These are phyloP conservation scores for Metschnikowia kunwiensis DNA, from an alignment of 805 yeast species.

Conservation along the genomic window DNA sequence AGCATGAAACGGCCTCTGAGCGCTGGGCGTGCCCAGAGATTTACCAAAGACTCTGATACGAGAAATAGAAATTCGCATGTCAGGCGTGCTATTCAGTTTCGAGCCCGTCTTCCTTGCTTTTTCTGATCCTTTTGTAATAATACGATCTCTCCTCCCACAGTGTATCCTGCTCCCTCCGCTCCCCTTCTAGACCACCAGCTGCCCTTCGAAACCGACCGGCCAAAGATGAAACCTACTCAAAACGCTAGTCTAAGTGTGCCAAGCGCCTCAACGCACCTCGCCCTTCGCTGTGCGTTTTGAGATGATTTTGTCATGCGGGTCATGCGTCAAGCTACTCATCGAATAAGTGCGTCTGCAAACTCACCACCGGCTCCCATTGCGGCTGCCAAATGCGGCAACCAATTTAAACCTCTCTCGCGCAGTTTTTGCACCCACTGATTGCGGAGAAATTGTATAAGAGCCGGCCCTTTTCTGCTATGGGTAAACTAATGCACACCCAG, in stretches of 20 bases:
- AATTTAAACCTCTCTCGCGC: conserved; percentile 6
- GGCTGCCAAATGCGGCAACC: conserved; percentile 7
- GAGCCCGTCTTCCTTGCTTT: no score
- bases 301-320: conserved; percentile 5
- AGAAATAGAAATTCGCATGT: no score
- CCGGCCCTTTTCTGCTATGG: no score
- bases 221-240: no score
- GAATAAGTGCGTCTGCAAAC: conserved; percentile 5
- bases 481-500: not conserved
- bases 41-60: no score
- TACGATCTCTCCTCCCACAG: no score
- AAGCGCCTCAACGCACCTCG: not conserved
- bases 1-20: not conserved
- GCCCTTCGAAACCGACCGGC: no score
- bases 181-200: no score
- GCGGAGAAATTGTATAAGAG: not conserved
- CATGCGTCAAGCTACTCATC: conserved; percentile 4
- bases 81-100: no score
- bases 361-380: conserved; percentile 8
- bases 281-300: conserved; percentile 3
- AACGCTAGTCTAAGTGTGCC: not conserved
- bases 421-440: conserved; percentile 10
- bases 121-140: no score
- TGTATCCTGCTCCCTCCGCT: no score
- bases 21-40: not conserved